Percentiles rank a stretch among this genome's conserved stretches.
Conservation (phyloP, 441 rosid species). For the Adansonia madagascariensis region DNA sequence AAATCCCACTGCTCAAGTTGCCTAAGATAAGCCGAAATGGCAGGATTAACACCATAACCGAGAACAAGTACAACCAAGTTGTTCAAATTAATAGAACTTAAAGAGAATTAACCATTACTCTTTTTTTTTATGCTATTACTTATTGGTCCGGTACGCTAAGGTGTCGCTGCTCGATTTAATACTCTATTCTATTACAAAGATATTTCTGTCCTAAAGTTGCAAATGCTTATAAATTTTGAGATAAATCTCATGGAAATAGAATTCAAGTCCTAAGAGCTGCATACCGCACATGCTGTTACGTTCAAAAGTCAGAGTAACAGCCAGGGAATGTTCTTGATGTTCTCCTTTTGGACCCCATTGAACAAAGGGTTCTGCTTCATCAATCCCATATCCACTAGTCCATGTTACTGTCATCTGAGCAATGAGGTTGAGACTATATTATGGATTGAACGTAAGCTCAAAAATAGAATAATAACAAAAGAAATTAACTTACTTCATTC, state of each 20-base stretch:
- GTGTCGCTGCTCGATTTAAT: too few species aligned
- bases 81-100: background rate
- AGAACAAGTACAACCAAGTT: background rate
- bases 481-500: slow-evolving; percentile 67
- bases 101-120: background rate
- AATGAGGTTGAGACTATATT: background rate
- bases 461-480: background rate
- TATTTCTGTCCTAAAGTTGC: background rate
- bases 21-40: background rate
- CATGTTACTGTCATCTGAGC: slow-evolving; percentile 89
- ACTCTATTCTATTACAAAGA: background rate
- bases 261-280: slow-evolving; percentile 23
- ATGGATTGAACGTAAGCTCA: too few species aligned
- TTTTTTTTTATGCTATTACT: too few species aligned
- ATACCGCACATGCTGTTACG: slow-evolving; percentile 73
- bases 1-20: too few species aligned
- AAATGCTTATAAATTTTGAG: too few species aligned
- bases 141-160: too few species aligned
- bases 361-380: slow-evolving; percentile 70
- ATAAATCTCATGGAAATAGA: background rate
- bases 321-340: slow-evolving; percentile 55
- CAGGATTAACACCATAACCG: background rate
- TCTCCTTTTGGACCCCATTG: slow-evolving; percentile 74
- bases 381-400: slow-evolving; percentile 84
- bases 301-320: slow-evolving; percentile 72